phyloP scores from a whole-genome alignment of 1,139 yeast genomes.

The Lodderomyces theae region DNA sequence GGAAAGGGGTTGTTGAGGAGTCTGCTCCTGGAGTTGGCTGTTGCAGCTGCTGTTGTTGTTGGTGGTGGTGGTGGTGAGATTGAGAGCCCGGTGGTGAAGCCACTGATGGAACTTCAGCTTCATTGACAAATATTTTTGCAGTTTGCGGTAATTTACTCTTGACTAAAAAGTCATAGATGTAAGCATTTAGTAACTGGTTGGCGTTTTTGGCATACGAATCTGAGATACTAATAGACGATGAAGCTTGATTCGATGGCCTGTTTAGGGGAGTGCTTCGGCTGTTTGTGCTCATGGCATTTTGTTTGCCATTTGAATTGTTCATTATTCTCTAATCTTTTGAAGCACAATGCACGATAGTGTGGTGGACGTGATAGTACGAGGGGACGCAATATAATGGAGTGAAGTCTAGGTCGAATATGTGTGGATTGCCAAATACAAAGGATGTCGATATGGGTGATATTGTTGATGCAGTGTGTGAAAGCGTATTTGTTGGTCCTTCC shows the following conservation, averaged over 20 bases:
- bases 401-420: too few relatives aligned
- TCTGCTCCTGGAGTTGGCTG: neutral
- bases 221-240: constrained; percentile 24
- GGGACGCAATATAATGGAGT: too few relatives aligned
- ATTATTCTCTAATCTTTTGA: too few relatives aligned
- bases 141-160: constrained; percentile 71
- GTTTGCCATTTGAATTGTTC: constrained; percentile 1
- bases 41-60: constrained; percentile 10
- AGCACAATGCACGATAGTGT: too few relatives aligned
- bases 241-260: constrained; percentile 7
- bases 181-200: constrained; percentile 73
- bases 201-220: constrained; percentile 57
- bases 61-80: constrained; percentile 3
- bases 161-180: constrained; percentile 80
- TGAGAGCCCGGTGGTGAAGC: neutral
- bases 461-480: too few relatives aligned
- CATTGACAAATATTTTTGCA: constrained; percentile 69
- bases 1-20: neutral
- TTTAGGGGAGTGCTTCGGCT: constrained; percentile 4
- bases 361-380: too few relatives aligned
- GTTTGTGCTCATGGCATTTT: neutral
- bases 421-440: too few relatives aligned
- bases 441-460: too few relatives aligned
- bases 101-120: constrained; percentile 55
- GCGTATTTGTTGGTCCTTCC: too few relatives aligned